Percentiles rank a stretch among this genome's conserved stretches.
Evolutionary conservation across 495 filamentous ascomycete genomes (phyloP).

Genomic region (Cladorrhinum samala): DNA sequence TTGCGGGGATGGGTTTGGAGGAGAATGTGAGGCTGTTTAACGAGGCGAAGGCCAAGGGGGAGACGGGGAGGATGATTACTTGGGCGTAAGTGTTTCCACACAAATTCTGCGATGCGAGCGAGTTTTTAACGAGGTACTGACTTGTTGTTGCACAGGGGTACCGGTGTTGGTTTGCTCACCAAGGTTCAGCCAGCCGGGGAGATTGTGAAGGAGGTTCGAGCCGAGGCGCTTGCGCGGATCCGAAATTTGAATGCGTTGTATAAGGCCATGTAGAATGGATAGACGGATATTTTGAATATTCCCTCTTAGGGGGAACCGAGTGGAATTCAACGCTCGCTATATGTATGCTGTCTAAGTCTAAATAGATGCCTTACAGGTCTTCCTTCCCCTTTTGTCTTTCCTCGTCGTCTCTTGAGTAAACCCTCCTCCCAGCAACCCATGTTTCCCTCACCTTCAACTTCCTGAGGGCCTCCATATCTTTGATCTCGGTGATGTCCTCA

Average conservation of each 20-base stretch:
- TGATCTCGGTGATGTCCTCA: constrained; percentile 30
- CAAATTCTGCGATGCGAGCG: too few relatives aligned
- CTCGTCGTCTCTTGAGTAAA: constrained; percentile 31
- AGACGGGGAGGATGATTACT: constrained; percentile 28
- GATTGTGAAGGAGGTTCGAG: constrained; percentile 65
- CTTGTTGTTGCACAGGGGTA: constrained; percentile 26
- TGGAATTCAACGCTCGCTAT: constrained; percentile 1
- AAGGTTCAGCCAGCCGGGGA: constrained; percentile 61
- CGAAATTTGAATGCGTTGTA: too few relatives aligned
- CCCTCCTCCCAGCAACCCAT: constrained; percentile 52
- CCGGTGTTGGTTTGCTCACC: constrained; percentile 57
- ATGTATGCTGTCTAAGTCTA: background rate
- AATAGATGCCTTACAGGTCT: constrained; percentile 10
- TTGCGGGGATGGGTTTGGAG: constrained; percentile 45
- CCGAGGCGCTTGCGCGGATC: constrained; percentile 53
- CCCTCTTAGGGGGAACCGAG: background rate
- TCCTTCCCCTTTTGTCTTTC: constrained; percentile 1
- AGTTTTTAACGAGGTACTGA: background rate
- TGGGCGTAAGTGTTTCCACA: constrained; percentile 48
- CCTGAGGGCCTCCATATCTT: constrained; percentile 39
- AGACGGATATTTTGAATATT: background rate
- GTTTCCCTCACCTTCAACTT: constrained; percentile 51
- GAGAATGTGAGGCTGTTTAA: constrained; percentile 56
- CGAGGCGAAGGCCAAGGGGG: constrained; percentile 34
- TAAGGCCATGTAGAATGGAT: too few relatives aligned